Conservation (phyloP, 345 rosid genomes). For the Citrus unshiu region DNA sequence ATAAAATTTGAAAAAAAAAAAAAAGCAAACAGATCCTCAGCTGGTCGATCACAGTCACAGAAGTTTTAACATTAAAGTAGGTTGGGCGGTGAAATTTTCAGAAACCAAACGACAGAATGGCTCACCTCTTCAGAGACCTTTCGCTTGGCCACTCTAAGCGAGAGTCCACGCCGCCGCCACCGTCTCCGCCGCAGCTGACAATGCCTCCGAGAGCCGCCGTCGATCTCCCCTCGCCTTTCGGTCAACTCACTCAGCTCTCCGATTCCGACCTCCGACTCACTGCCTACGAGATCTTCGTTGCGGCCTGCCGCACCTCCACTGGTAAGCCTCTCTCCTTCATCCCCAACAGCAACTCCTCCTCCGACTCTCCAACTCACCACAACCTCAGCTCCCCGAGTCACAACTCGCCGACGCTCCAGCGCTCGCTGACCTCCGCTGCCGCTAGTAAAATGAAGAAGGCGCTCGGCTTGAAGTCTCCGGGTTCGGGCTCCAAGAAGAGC, state of each 20-base stretch:
- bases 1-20: too few relatives aligned
- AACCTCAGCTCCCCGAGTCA: slow-evolving; percentile 11
- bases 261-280: slow-evolving; percentile 81
- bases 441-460: slow-evolving; percentile 97
- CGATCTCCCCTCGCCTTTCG: slow-evolving; percentile 76
- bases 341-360: slow-evolving; percentile 21
- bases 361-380: slow-evolving; percentile 41
- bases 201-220: slow-evolving; percentile 25
- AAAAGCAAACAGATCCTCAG: background rate
- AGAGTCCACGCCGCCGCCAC: slow-evolving; percentile 49
- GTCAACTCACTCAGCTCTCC: slow-evolving; percentile 66
- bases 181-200: slow-evolving; percentile 16
- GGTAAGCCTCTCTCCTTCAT: slow-evolving; percentile 57
- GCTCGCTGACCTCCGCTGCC: slow-evolving; percentile 86
- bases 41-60: background rate
- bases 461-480: slow-evolving; percentile 78
- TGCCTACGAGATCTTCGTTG: slow-evolving; percentile 92
- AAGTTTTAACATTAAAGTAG: background rate
- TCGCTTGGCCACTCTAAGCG: slow-evolving; percentile 86
- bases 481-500: slow-evolving; percentile 62
- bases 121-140: slow-evolving; percentile 93
- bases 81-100: slow-evolving; percentile 8
- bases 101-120: slow-evolving; percentile 43
- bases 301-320: slow-evolving; percentile 77
- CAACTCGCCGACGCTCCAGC: slow-evolving; percentile 58